These are phyloP conservation scores for Zygosaccharomyces rouxii DNA, from an alignment of 805 yeast species.

Conservation along the genomic window DNA sequence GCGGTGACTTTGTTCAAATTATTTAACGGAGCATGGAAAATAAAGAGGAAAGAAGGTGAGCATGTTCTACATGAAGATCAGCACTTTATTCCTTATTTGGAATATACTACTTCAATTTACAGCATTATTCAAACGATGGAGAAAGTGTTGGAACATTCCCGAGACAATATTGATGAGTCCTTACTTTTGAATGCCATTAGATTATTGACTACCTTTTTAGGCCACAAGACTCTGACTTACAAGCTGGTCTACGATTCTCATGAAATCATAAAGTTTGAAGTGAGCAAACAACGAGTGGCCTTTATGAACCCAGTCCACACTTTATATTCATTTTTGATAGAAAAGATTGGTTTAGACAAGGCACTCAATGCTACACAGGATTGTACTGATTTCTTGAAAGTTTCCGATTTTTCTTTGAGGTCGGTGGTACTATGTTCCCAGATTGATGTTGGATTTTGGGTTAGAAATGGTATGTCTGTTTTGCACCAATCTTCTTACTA, in stretches of 20 bases:
- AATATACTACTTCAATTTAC: constrained; percentile 43
- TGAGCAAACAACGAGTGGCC: constrained; percentile 49
- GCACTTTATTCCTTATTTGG: constrained; percentile 47
- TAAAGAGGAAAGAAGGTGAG: constrained; percentile 58
- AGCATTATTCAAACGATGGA: constrained; percentile 41
- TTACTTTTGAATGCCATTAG: constrained; percentile 35
- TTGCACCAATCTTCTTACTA: constrained; percentile 49
- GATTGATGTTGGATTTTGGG: constrained; percentile 63
- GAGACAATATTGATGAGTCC: constrained; percentile 13
- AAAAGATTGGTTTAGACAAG: constrained; percentile 25
- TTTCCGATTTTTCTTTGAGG: constrained; percentile 56
- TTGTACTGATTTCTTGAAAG: constrained; percentile 38
- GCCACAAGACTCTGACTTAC: constrained; percentile 24
- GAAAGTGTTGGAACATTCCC: constrained; percentile 21
- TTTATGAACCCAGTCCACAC: constrained; percentile 59
- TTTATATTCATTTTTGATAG: constrained; percentile 43
- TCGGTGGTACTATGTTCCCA: constrained; percentile 59
- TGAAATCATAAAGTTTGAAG: constrained; percentile 36
- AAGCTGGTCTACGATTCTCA: constrained; percentile 25
- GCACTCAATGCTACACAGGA: constrained; percentile 21
- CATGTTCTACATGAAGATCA: constrained; percentile 59
- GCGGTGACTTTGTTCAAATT: constrained; percentile 45
- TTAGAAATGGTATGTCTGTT: constrained; percentile 61
- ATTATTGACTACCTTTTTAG: constrained; percentile 34
- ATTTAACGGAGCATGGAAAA: constrained; percentile 55